These are phyloP conservation scores for Ceratobasidium sp. DNA, from an alignment of 1,284 basidiomycete genomes.

Conservation along the genomic window DNA sequence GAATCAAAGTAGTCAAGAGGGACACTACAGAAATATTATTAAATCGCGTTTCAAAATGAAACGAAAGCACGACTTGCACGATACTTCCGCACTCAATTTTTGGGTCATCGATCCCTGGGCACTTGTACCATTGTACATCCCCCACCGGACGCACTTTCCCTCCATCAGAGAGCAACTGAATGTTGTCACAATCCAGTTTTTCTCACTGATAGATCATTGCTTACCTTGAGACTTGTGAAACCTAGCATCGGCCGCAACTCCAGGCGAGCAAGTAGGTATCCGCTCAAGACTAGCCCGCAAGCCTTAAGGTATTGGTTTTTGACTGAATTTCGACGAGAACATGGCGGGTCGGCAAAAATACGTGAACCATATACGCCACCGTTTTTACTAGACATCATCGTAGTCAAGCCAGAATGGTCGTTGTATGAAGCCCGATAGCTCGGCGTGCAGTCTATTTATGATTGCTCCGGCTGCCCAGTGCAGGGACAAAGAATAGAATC, in stretches of 20 bases:
- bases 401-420: neutral
- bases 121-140: slow-evolving; percentile 35
- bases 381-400: neutral
- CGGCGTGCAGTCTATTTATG: neutral
- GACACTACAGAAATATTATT: slow-evolving; percentile 1
- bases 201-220: neutral
- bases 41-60: neutral
- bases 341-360: neutral
- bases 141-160: slow-evolving; percentile 8
- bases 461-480: neutral
- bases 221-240: neutral
- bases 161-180: neutral
- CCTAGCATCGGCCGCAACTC: neutral
- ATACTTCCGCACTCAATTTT: slow-evolving; percentile 39
- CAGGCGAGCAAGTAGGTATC: slow-evolving; percentile 26
- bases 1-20: slow-evolving; percentile 37
- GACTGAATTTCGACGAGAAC: neutral
- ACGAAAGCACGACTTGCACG: slow-evolving; percentile 1
- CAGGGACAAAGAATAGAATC: neutral
- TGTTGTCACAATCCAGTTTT: neutral
- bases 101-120: slow-evolving; percentile 3
- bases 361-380: neutral
- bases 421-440: neutral
- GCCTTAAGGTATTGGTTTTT: slow-evolving; percentile 8
- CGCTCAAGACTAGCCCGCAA: slow-evolving; percentile 18